Conservation (phyloP, 139 green algal species). For the Coelastrella sp. region DNA sequence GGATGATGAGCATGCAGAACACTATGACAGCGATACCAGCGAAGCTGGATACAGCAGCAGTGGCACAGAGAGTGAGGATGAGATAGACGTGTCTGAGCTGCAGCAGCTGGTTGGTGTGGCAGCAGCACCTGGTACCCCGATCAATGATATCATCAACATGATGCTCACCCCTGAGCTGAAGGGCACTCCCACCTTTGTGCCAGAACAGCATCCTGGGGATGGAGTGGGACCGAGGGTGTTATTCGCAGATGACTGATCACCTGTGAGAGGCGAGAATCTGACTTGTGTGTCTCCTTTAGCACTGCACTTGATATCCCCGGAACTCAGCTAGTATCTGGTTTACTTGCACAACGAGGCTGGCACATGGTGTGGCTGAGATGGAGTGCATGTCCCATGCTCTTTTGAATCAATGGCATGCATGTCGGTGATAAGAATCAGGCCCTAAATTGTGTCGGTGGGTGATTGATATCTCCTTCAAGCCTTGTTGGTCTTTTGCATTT, state of each 20-base stretch:
- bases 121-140: conserved; percentile 1
- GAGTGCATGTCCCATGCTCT: no score
- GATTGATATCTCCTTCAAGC: no score
- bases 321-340: no score
- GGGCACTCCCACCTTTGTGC: neutral
- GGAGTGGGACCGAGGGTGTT: conserved; percentile 31
- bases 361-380: no score
- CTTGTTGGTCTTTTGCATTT: no score
- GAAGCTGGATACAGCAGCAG: neutral
- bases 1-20: neutral
- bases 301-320: neutral
- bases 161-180: conserved; percentile 9
- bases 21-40: neutral
- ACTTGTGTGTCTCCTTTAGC: neutral
- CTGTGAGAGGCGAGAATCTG: no score
- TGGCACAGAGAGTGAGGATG: conserved; percentile 27
- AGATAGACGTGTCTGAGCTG: conserved; percentile 48
- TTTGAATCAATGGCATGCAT: no score
- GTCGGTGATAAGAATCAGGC: no score
- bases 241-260: conserved; percentile 39
- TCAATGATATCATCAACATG: conserved; percentile 41
- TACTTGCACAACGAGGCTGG: no score
- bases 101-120: conserved; percentile 10
- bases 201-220: neutral
- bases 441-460: no score